Evolutionary conservation across 352 stramenopile genomes (phyloP).

Genomic region (Pythium inflatum): DNA sequence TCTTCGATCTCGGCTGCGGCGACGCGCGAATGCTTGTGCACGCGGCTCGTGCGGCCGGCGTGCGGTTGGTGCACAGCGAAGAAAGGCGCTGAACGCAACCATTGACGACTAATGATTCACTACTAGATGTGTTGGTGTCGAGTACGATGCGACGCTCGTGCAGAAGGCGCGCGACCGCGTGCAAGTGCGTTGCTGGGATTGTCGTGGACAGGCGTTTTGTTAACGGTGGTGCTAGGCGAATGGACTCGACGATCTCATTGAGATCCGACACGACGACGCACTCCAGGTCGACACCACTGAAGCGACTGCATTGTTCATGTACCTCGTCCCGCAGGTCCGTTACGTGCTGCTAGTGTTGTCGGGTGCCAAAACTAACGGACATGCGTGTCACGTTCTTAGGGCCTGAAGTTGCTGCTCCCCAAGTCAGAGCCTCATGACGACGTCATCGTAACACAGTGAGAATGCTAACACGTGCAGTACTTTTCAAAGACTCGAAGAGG

Average conservation of each 20-base stretch:
- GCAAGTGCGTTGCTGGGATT: constrained; percentile 32
- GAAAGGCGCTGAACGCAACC: neutral
- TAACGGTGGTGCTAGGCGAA: constrained; percentile 37
- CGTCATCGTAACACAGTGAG: neutral
- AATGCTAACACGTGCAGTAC: neutral
- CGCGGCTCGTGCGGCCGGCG: constrained; percentile 50
- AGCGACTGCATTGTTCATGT: constrained; percentile 79
- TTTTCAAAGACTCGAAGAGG: constrained; percentile 65
- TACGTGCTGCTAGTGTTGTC: no score
- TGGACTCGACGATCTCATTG: constrained; percentile 46
- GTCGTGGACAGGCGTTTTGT: neutral
- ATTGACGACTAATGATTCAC: neutral
- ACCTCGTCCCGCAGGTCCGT: constrained; percentile 75
- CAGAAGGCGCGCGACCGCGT: constrained; percentile 50
- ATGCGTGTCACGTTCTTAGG: no score
- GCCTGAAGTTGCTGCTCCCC: constrained; percentile 71
- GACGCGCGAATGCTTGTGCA: constrained; percentile 76
- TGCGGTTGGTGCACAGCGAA: neutral
- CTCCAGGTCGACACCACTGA: constrained; percentile 58
- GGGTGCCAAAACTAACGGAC: no score
- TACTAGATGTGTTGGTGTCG: constrained; percentile 69
- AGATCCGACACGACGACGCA: constrained; percentile 68
- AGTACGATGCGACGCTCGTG: constrained; percentile 72
- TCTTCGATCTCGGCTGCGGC: constrained; percentile 82
- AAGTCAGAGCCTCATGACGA: constrained; percentile 46